phyloP scores from a whole-genome alignment of 1,139 yeast genomes.

The Debaryomyces psychrophilus region DNA sequence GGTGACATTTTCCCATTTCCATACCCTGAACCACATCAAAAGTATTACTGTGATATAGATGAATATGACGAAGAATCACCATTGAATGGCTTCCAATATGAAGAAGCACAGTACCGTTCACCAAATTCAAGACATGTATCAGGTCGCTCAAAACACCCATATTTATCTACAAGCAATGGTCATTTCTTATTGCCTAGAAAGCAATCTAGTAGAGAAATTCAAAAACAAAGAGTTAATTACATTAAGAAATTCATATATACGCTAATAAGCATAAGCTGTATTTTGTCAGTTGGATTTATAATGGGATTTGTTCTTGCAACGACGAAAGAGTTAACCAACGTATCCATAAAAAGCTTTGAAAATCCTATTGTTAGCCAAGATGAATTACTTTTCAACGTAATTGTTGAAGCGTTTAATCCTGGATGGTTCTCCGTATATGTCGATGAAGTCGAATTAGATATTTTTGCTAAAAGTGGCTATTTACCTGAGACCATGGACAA shows the following conservation, averaged over 20 bases:
- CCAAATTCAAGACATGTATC: constrained; percentile 14
- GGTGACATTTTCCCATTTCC: constrained; percentile 58
- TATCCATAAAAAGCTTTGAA: constrained; percentile 60
- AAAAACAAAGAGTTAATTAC: constrained; percentile 36
- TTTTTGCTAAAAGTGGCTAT: constrained; percentile 81
- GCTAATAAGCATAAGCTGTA: constrained; percentile 51
- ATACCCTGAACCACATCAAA: constrained; percentile 42
- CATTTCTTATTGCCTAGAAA: constrained; percentile 39
- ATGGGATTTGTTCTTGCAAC: constrained; percentile 87
- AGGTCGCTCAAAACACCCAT: constrained; percentile 20
- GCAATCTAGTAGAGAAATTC: constrained; percentile 21
- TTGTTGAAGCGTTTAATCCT: constrained; percentile 82
- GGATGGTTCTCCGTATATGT: constrained; percentile 75
- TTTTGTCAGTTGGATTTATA: constrained; percentile 72
- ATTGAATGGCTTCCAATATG: constrained; percentile 10
- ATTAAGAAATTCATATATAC: constrained; percentile 60
- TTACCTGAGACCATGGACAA: constrained; percentile 23
- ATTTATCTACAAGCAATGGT: constrained; percentile 23
- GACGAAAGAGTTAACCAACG: constrained; percentile 76
- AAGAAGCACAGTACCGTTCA: constrained; percentile 7
- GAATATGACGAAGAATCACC: constrained; percentile 44
- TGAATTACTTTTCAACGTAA: constrained; percentile 79
- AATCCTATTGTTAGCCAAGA: constrained; percentile 82
- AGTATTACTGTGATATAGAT: constrained; percentile 43
- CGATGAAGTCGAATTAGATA: constrained; percentile 72